Evolutionary conservation across 148 eudicot genomes (phyloP).

Genomic region (Spergularia bocconei): DNA sequence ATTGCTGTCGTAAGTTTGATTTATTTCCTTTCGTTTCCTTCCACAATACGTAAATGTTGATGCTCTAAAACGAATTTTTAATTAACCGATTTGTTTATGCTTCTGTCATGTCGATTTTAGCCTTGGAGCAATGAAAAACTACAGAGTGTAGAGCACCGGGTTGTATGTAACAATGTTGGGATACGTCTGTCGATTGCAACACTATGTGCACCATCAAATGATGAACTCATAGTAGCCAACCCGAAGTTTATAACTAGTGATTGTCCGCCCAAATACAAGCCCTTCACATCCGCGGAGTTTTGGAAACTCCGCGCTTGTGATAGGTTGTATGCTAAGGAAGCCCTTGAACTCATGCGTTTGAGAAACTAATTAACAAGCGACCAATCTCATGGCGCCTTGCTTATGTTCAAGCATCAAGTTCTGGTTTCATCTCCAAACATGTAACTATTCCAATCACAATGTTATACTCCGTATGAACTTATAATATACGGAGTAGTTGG

Average conservation of each 20-base stretch:
- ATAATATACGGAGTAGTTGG: too few relatives aligned
- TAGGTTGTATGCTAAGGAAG: slow-evolving; percentile 46
- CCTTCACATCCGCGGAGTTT: slow-evolving; percentile 44
- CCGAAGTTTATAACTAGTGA: slow-evolving; percentile 37
- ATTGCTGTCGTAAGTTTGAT: slow-evolving; percentile 47
- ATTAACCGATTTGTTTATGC: too few relatives aligned
- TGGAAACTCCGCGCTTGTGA: slow-evolving; percentile 35
- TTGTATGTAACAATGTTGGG: slow-evolving; percentile 49
- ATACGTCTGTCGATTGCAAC: slow-evolving; percentile 54
- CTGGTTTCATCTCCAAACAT: too few relatives aligned
- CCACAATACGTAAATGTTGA: not conserved
- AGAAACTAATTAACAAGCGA: not conserved
- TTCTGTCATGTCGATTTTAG: slow-evolving; percentile 5
- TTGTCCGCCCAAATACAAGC: slow-evolving; percentile 42
- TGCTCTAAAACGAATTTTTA: not conserved
- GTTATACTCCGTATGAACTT: too few relatives aligned
- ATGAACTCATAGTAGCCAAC: slow-evolving; percentile 38
- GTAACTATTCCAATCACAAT: too few relatives aligned
- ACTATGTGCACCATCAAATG: slow-evolving; percentile 52
- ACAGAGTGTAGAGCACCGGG: slow-evolving; percentile 50
- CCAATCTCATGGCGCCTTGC: too few relatives aligned
- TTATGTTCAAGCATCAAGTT: too few relatives aligned
- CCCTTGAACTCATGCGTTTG: slow-evolving; percentile 38
- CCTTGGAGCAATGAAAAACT: slow-evolving; percentile 72
- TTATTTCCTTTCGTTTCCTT: not conserved